These are phyloP conservation scores for Tolypocladium tundrense DNA, from an alignment of 2,329 filamentous ascomycete genomes.

Conservation along the genomic window DNA sequence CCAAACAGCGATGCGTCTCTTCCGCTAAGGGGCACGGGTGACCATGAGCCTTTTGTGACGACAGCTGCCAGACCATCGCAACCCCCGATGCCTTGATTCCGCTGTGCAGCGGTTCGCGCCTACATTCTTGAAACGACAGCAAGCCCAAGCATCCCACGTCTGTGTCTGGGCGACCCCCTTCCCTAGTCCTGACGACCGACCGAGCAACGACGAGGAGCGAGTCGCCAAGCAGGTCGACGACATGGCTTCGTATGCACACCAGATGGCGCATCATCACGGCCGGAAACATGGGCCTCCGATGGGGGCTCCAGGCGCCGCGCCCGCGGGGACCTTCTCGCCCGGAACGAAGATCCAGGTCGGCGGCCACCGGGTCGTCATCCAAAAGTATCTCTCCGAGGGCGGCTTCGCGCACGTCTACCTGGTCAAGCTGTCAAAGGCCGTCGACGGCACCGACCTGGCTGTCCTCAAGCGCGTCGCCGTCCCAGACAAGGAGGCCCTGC, in stretches of 20 bases:
- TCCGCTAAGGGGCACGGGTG: neutral
- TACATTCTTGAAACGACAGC: neutral
- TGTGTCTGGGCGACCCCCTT: neutral
- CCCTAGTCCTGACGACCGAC: neutral
- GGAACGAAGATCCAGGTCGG: constrained; percentile 97
- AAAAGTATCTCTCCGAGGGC: constrained; percentile 95
- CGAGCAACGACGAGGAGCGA: neutral
- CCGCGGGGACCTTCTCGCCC: constrained; percentile 81
- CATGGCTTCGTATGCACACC: constrained; percentile 28
- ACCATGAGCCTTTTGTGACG: neutral
- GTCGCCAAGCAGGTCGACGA: neutral
- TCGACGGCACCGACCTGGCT: constrained; percentile 69
- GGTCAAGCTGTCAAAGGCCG: constrained; percentile 69
- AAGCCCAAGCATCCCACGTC: neutral
- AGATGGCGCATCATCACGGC: constrained; percentile 16
- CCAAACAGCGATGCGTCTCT: neutral
- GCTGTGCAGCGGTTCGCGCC: neutral
- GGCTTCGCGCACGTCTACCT: constrained; percentile 98
- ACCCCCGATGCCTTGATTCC: neutral
- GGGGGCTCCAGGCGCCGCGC: constrained; percentile 32
- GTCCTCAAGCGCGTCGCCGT: constrained; percentile 94
- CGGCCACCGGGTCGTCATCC: constrained; percentile 82
- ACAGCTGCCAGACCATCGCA: neutral
- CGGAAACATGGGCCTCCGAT: constrained; percentile 28
- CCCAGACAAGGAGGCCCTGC: constrained; percentile 87